Evolutionary conservation across 352 stramenopile species (phyloP), one percentile per base, ranked within the genome.

Genomic region (Pythium apleroticum): DNA sequence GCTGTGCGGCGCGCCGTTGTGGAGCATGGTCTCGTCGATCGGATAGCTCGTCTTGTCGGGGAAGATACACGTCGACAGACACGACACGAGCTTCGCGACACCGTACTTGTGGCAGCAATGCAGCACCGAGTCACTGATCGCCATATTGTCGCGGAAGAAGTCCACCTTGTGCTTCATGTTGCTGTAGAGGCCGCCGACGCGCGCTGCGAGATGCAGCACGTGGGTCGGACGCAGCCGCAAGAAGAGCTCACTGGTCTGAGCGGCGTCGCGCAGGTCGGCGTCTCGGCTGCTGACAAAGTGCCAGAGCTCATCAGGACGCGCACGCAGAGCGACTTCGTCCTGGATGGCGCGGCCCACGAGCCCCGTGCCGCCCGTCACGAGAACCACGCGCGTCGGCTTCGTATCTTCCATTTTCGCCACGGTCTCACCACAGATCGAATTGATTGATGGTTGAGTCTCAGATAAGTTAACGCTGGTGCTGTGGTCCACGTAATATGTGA

Each of bases 121-220:
- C 83, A 99, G 97, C 49, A 99, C 96, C 52, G 98, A 97, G 83
- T 99, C 97, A 74, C 99, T 99, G 64, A 99, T 99, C 41, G 98
- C 80, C 71, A 98, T 97, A 77, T 99, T 99, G 67, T 99, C 92
- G 37, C 96, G 89, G 76, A 98, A 98, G 69, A 99, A 99, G 71
- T 99, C 97, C n/a, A 99, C 96, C 69, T 98, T 93, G 57, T 86
- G 72, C 22, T 70, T 71, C 57, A 97, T 52, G 54, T 97, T 97
- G 31, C 70, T 79, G 63, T 90, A 97, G 4, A 97, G 72, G 4
- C 90, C 90, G 31, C 90, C 90, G 8, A 98, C 95, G 61, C 96
- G 97, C 3, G 97, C 97, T 12, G 97, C 97, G 60, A 99, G 84
- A 73, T 99, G 97, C 60, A 99, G 90, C 48, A 99, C 96, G 75